These are phyloP conservation scores for Luffa acutangula DNA, from an alignment of 306 rosid species.

Conservation along the genomic window DNA sequence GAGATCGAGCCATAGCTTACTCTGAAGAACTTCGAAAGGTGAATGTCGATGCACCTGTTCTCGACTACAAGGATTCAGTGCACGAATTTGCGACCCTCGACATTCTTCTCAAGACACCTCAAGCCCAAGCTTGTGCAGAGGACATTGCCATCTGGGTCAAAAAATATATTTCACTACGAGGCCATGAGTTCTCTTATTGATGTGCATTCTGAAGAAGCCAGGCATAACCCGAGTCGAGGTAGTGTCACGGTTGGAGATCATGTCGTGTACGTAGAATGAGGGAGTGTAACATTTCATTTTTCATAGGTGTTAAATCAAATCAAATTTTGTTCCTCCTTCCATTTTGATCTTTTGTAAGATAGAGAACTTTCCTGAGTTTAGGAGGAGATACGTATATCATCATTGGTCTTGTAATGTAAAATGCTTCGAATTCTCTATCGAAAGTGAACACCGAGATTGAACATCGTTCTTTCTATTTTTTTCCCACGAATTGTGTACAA, in stretches of 20 bases:
- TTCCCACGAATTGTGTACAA: neutral
- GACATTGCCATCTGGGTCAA: conserved; percentile 96
- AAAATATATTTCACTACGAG: conserved; percentile 81
- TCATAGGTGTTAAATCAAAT: neutral
- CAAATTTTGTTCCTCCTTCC: conserved; percentile 2
- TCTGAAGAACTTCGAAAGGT: conserved; percentile 93
- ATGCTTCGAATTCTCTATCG: conserved; percentile 3
- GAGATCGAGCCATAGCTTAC: conserved; percentile 95
- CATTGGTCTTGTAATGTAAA: conserved; percentile 11
- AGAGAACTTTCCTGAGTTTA: conserved; percentile 30
- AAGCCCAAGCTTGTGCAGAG: conserved; percentile 86
- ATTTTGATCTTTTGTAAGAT: conserved; percentile 42
- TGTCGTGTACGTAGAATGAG: neutral
- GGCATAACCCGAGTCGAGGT: conserved; percentile 14
- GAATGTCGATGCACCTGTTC: conserved; percentile 79
- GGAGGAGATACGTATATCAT: conserved; percentile 11
- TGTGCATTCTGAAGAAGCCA: conserved; percentile 16
- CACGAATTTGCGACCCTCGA: conserved; percentile 94
- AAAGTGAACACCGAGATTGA: neutral
- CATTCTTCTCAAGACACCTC: conserved; percentile 81
- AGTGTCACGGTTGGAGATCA: neutral
- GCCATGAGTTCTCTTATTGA: conserved; percentile 91
- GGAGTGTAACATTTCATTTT: conserved; percentile 10
- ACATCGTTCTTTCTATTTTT: neutral
- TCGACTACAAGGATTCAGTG: conserved; percentile 85